Conservation (phyloP, 1,284 basidiomycete species). For the Moesziomyces parantarcticus region DNA sequence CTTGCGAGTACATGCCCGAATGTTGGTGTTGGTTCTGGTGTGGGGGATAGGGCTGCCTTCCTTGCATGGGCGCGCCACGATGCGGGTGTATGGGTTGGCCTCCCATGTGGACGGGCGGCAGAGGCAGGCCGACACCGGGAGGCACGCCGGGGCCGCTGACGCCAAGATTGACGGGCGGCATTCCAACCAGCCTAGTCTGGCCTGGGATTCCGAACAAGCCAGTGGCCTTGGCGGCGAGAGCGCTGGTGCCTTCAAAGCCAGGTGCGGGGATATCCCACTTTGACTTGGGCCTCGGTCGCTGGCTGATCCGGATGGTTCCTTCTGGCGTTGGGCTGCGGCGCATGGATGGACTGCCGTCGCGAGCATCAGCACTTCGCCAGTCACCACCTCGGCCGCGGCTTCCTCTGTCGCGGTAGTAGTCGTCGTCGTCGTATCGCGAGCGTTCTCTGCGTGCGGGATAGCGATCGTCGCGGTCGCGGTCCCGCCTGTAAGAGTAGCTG, state of each 20-base stretch:
- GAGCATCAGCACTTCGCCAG: slow-evolving; percentile 39
- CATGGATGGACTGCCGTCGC: slow-evolving; percentile 74
- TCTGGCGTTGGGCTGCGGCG: slow-evolving; percentile 90
- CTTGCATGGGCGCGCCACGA: slow-evolving; percentile 22
- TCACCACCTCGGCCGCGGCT: slow-evolving; percentile 70
- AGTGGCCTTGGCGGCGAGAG: slow-evolving; percentile 97
- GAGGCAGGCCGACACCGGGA: slow-evolving; percentile 62
- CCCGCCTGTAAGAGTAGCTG: slow-evolving; percentile 13
- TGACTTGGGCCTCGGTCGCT: slow-evolving; percentile 85
- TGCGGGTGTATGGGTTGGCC: slow-evolving; percentile 36
- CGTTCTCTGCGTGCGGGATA: slow-evolving; percentile 35
- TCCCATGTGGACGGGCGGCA: slow-evolving; percentile 77
- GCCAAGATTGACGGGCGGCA: slow-evolving; percentile 47
- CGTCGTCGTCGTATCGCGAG: slow-evolving; percentile 40
- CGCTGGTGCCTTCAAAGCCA: slow-evolving; percentile 92
- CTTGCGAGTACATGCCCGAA: slow-evolving; percentile 6
- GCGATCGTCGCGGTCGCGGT: slow-evolving; percentile 36
- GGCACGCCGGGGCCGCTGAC: slow-evolving; percentile 46
- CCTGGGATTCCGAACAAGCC: slow-evolving; percentile 92
- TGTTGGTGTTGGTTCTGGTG: slow-evolving; percentile 15
- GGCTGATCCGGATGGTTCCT: slow-evolving; percentile 82
- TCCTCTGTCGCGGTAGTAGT: slow-evolving; percentile 67
- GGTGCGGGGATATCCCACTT: slow-evolving; percentile 96
- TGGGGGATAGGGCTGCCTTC: slow-evolving; percentile 18
- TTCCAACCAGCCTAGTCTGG: slow-evolving; percentile 80